Conservation (phyloP, 768 basidiomycete species). For the Suillus decipiens region DNA sequence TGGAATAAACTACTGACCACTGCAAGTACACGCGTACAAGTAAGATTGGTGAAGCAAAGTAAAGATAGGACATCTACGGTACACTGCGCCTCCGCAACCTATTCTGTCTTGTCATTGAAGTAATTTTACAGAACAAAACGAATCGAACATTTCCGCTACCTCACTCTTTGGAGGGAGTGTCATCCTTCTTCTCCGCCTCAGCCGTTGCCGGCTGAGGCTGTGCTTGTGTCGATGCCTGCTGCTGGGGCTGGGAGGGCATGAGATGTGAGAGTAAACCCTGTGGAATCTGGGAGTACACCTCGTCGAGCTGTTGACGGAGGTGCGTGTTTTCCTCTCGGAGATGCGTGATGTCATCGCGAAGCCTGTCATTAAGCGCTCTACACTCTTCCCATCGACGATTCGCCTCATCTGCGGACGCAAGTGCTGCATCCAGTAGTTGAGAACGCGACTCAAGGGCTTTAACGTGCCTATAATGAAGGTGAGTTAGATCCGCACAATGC, state of each 20-base stretch:
- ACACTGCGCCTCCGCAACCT: constrained; percentile 6
- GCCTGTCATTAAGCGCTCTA: constrained; percentile 84
- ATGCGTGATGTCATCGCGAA: constrained; percentile 81
- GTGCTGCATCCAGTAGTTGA: constrained; percentile 80
- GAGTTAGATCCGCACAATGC: constrained; percentile 1
- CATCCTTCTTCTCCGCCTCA: constrained; percentile 32
- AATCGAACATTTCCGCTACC: neutral
- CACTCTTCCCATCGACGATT: constrained; percentile 91
- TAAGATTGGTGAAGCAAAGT: neutral
- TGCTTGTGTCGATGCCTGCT: constrained; percentile 21
- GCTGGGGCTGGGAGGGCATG: constrained; percentile 10
- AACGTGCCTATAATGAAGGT: constrained; percentile 61
- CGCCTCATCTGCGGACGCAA: constrained; percentile 85
- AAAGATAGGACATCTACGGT: constrained; percentile 4
- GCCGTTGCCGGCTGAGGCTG: constrained; percentile 23
- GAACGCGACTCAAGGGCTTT: constrained; percentile 87
- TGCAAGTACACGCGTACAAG: constrained; percentile 7
- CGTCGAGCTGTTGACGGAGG: constrained; percentile 37
- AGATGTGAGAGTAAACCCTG: constrained; percentile 25
- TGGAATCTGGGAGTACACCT: constrained; percentile 33
- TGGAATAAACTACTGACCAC: constrained; percentile 5
- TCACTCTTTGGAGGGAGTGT: constrained; percentile 27
- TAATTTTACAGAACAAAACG: constrained; percentile 9
- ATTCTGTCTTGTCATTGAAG: constrained; percentile 9
- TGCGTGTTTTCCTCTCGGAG: constrained; percentile 53